A percentile compares a stretch with the other conserved stretches of the same genome.
phyloP scores from a whole-genome alignment of 1,284 basidiomycete genomes.

The Tilletia setariae region DNA sequence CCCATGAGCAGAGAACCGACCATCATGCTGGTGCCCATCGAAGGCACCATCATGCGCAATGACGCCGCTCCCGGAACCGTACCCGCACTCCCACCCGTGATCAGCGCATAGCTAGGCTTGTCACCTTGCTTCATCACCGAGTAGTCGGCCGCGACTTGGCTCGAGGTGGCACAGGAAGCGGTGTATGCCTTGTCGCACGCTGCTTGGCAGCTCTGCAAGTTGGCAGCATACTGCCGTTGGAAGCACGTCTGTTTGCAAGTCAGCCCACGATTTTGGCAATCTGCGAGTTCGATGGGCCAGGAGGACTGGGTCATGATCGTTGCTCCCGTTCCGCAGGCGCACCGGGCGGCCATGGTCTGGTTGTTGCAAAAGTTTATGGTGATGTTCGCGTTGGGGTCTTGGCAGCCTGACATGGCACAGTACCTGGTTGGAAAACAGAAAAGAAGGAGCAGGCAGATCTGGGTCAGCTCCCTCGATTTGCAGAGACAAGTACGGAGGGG shows the following conservation, averaged over 20 bases:
- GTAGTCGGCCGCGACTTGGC: conserved; percentile 47
- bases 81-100: conserved; percentile 31
- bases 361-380: conserved; percentile 49
- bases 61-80: conserved; percentile 10
- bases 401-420: conserved; percentile 43
- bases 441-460: too few species aligned
- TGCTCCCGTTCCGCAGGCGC: conserved; percentile 33
- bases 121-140: conserved; percentile 36
- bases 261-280: conserved; percentile 41
- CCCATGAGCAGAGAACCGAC: background rate
- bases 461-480: background rate
- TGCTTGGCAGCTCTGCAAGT: background rate
- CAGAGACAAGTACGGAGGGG: background rate
- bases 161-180: conserved; percentile 38
- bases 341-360: conserved; percentile 28
- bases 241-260: conserved; percentile 39
- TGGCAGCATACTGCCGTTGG: conserved; percentile 21
- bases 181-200: conserved; percentile 38
- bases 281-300: conserved; percentile 49
- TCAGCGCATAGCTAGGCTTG: conserved; percentile 36
- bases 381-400: conserved; percentile 23
- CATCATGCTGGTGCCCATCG: background rate
- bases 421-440: background rate
- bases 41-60: background rate
- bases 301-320: conserved; percentile 45